These are phyloP conservation scores for Paecilomyces variotii DNA, from an alignment of 2,329 filamentous ascomycete genomes.

Conservation along the genomic window DNA sequence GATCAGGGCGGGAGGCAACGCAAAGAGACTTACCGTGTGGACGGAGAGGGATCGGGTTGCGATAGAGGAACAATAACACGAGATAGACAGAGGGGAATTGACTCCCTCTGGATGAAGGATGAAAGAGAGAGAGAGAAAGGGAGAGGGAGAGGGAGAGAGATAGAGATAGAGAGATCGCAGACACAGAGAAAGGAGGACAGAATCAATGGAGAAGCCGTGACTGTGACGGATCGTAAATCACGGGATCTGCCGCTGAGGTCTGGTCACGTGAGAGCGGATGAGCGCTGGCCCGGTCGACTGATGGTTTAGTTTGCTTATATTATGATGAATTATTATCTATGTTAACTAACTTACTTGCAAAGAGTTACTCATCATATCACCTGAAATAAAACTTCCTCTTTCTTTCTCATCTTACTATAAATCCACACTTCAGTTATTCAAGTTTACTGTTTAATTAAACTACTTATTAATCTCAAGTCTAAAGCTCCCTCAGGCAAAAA, in stretches of 20 bases:
- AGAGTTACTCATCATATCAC: too few species aligned
- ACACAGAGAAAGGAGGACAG: neutral
- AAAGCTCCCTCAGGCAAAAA: too few species aligned
- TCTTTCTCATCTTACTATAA: too few species aligned
- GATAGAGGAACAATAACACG: too few species aligned
- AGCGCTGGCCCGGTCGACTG: neutral
- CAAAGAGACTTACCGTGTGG: neutral
- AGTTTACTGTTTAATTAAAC: too few species aligned
- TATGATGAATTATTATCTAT: too few species aligned
- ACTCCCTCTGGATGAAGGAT: neutral
- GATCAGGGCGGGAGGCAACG: neutral
- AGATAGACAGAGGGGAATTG: neutral
- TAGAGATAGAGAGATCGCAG: neutral
- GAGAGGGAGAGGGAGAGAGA: neutral
- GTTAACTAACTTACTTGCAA: too few species aligned
- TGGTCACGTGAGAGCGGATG: neutral
- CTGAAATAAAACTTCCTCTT: too few species aligned
- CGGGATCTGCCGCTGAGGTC: neutral
- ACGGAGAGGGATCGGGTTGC: neutral
- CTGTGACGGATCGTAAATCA: too few species aligned
- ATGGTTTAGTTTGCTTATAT: neutral
- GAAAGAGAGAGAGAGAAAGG: neutral
- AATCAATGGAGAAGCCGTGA: too few species aligned
- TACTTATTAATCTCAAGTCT: too few species aligned
- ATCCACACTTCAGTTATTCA: too few species aligned